Evolutionary conservation across 495 filamentous ascomycete species (phyloP).

Genomic region (Recurvomyces mirabilis): DNA sequence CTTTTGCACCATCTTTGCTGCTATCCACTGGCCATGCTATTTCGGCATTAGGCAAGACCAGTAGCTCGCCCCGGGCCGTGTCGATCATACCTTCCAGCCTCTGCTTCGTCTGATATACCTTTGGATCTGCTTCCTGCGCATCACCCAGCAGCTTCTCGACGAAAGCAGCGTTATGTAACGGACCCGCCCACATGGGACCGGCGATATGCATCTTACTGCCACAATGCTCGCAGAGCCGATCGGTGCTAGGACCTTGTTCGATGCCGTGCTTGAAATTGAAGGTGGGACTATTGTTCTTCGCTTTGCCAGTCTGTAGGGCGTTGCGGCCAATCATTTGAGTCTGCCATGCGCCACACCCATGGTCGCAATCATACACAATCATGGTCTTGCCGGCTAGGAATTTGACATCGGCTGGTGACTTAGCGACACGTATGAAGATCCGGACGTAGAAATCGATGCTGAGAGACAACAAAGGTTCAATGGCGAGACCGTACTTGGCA

Average conservation of each 20-base stretch:
- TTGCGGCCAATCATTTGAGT: conserved; percentile 63
- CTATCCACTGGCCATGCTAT: conserved; percentile 5
- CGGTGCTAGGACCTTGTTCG: conserved; percentile 52
- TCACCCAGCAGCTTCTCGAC: conserved; percentile 61
- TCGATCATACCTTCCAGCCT: conserved; percentile 87
- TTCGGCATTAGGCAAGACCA: conserved; percentile 20
- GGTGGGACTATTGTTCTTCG: conserved; percentile 55
- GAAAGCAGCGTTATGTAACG: conserved; percentile 71
- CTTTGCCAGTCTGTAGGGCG: conserved; percentile 50
- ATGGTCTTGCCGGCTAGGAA: conserved; percentile 81
- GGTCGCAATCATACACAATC: conserved; percentile 82
- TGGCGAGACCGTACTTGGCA: conserved; percentile 74
- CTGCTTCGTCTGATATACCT: conserved; percentile 63
- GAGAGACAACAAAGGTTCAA: conserved; percentile 84
- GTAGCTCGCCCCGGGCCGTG: conserved; percentile 66
- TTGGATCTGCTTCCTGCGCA: conserved; percentile 47
- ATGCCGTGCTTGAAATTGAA: conserved; percentile 68
- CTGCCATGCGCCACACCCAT: conserved; percentile 78
- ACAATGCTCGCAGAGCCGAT: conserved; percentile 64
- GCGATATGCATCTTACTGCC: conserved; percentile 68
- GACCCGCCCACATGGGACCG: conserved; percentile 91
- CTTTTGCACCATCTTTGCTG: conserved; percentile 11
- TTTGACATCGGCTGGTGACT: conserved; percentile 74
- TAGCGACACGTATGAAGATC: conserved; percentile 73
- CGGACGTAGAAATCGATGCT: conserved; percentile 94